Evolutionary conservation across 2,329 filamentous ascomycete species (phyloP).

Genomic region (Alternaria ethzedia): DNA sequence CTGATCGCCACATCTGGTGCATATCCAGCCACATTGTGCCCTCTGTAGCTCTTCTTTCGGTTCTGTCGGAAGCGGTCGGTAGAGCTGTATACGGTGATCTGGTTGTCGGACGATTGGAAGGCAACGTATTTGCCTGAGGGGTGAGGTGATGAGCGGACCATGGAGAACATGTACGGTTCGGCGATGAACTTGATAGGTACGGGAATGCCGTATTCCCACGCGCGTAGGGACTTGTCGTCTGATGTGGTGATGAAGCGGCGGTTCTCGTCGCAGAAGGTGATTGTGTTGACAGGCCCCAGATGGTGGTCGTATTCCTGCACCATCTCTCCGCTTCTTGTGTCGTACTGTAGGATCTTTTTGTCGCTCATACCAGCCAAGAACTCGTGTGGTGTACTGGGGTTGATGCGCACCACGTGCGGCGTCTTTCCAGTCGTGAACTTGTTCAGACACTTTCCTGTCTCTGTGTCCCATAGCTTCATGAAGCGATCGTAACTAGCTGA

Average conservation of each 20-base stretch:
- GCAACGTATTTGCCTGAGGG: constrained; percentile 93
- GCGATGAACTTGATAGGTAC: constrained; percentile 99
- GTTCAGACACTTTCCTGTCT: constrained; percentile 85
- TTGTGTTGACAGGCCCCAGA: constrained; percentile 95
- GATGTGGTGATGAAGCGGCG: constrained; percentile 97
- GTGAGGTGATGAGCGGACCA: constrained; percentile 84
- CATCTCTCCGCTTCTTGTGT: constrained; percentile 79
- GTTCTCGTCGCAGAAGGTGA: constrained; percentile 93
- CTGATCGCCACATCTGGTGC: constrained; percentile 88
- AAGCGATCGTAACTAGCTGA: constrained; percentile 91
- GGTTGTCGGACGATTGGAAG: constrained; percentile 93
- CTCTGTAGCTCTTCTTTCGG: constrained; percentile 93
- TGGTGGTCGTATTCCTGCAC: constrained; percentile 99
- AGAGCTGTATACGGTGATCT: constrained; percentile 93
- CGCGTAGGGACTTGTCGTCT: constrained; percentile 93
- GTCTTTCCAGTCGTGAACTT: constrained; percentile 95
- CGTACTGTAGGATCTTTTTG: constrained; percentile 98
- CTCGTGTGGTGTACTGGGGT: constrained; percentile 83
- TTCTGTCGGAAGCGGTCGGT: constrained; percentile 98
- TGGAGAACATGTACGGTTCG: constrained; percentile 96
- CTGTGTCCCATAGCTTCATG: constrained; percentile 98
- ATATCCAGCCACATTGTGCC: constrained; percentile 94
- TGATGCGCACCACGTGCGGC: constrained; percentile 93
- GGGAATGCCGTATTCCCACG: constrained; percentile 98
- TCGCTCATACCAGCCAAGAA: constrained; percentile 97